Evolutionary conservation across 768 basidiomycete species (phyloP), one percentile per base, ranked within the genome.

Genomic region (Amanita subjunquillea): DNA sequence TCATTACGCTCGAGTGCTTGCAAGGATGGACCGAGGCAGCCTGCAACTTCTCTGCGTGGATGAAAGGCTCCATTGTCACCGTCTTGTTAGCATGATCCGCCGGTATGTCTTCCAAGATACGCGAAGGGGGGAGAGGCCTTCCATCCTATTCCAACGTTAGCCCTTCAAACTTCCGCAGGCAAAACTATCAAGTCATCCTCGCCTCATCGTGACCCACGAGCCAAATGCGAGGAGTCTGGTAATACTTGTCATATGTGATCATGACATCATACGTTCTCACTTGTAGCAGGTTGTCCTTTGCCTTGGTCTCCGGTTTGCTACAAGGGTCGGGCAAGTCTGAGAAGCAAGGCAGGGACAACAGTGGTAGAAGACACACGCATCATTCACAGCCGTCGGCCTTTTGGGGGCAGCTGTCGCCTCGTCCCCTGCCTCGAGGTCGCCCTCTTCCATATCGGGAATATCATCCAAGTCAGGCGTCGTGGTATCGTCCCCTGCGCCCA

Each of bases 181-280:
- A 4, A 27, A 27, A 12, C 7, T 25, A 42, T 17, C 36, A 30
- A 22, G 22, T 37, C 43, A 48, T 45, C 15, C 57, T 53, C 56
- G 89, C 92, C 81, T 98, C 96, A 64, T 97, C 94, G 64, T 97
- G 97, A 17, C 96, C 96, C 58, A 94, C 80, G 54, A 99, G 71
- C 96, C 96, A 99, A 65, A 97, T 87, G 59, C 95, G 82, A 22
- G 96, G 96, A 10, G 94, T 97, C 68, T 98, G 96, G 69, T 99
- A 98, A 69, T 94, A 95, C 73, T 98, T 99, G 79, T 99, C 96
- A 67, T 98, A 99, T 45, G 91, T 91, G 74, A 99, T 98, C 87
- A 96, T 91, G 62, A 97, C 94, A 67, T 99, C 96, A 73, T 99
- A 99, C 9, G 95, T 99, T 62, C 96, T 82, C 38, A 98, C 91